phyloP scores from a whole-genome alignment of 768 basidiomycete genomes.

The Hypholoma fasciculare region DNA sequence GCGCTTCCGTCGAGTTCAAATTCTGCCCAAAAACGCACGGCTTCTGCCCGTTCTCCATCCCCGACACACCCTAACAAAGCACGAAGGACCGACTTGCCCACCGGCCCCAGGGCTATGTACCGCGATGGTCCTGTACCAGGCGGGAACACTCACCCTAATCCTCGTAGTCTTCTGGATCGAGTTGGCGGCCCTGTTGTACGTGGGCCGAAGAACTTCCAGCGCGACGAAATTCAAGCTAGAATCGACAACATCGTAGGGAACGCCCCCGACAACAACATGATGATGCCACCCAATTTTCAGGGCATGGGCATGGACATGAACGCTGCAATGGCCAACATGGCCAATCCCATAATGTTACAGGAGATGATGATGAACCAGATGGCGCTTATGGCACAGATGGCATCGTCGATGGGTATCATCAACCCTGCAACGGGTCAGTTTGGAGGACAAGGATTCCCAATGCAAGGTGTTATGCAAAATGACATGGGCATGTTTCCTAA shows the following conservation, averaged over 20 bases:
- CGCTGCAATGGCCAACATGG: conserved; percentile 48
- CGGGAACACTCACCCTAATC: conserved; percentile 26
- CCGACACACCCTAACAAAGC: conserved; percentile 67
- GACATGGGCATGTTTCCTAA: conserved; percentile 55
- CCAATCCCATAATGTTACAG: conserved; percentile 74
- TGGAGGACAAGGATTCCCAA: conserved; percentile 55
- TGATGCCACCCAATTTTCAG: conserved; percentile 48
- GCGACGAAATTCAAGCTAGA: conserved; percentile 76
- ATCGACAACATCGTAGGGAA: conserved; percentile 75
- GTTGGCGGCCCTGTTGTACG: conserved; percentile 53
- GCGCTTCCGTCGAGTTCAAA: conserved; percentile 50
- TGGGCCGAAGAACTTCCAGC: conserved; percentile 38
- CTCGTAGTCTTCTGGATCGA: conserved; percentile 78
- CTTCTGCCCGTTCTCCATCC: conserved; percentile 68
- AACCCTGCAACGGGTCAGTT: conserved; percentile 59
- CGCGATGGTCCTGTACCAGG: conserved; percentile 35
- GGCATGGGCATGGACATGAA: conserved; percentile 64
- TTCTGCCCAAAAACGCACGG: conserved; percentile 61
- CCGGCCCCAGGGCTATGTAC: conserved; percentile 84
- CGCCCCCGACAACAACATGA: conserved; percentile 54
- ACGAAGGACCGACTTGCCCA: conserved; percentile 75
- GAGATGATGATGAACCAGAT: conserved; percentile 93
- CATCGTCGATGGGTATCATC: conserved; percentile 78
- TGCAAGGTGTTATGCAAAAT: conserved; percentile 52
- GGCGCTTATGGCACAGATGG: conserved; percentile 94